These are phyloP conservation scores for Geosmithia flava DNA, from an alignment of 2,329 filamentous ascomycete species.

Conservation along the genomic window DNA sequence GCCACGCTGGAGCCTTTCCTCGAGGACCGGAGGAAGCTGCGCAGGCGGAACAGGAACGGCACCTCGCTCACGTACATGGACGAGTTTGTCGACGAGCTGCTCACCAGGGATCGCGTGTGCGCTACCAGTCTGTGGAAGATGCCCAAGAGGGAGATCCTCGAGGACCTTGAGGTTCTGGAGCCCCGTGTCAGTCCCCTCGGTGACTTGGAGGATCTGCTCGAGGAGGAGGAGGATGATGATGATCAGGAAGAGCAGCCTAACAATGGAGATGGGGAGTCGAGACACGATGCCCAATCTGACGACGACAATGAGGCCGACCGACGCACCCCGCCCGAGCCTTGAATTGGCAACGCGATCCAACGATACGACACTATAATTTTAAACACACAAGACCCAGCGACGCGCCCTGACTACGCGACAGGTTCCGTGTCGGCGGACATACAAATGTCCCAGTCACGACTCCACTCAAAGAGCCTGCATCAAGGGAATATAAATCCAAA, in stretches of 20 bases:
- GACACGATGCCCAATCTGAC: background rate
- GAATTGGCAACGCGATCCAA: background rate
- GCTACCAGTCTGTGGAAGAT: conserved; percentile 89
- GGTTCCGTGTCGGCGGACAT: background rate
- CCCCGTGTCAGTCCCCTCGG: conserved; percentile 74
- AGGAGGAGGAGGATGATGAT: conserved; percentile 40
- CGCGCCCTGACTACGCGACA: background rate
- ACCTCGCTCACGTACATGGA: conserved; percentile 74
- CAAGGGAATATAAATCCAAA: no score
- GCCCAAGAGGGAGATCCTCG: conserved; percentile 66
- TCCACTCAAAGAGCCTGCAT: background rate
- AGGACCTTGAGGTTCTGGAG: conserved; percentile 82
- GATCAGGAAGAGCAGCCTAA: conserved; percentile 18
- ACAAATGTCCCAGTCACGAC: background rate
- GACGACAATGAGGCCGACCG: conserved; percentile 7
- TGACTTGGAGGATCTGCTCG: conserved; percentile 61
- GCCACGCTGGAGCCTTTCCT: conserved; percentile 69
- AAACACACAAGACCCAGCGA: background rate
- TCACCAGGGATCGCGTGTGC: conserved; percentile 82
- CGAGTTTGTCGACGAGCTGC: conserved; percentile 83
- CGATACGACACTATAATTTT: background rate
- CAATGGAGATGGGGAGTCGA: conserved; percentile 14
- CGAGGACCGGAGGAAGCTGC: conserved; percentile 72
- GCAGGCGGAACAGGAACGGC: conserved; percentile 60
- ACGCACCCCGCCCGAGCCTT: background rate